Evolutionary conservation across 257 asterid genomes (phyloP).

Genomic region (Nyctanthes arbortristis): DNA sequence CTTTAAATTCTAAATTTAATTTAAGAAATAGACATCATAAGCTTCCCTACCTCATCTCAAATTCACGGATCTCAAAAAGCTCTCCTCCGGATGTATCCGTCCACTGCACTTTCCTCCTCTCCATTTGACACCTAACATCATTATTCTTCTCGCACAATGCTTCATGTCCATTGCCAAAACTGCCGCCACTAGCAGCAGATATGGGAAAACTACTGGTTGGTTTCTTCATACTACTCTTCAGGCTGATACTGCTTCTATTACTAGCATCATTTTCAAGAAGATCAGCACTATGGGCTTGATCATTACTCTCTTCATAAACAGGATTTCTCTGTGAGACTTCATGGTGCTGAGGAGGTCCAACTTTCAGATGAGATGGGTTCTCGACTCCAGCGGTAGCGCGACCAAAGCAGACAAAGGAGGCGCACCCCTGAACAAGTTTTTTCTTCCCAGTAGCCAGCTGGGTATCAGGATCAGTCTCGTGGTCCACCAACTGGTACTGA

Average conservation of each 20-base stretch:
- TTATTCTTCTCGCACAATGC: slow-evolving; percentile 32
- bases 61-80: slow-evolving; percentile 86
- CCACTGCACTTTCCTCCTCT: slow-evolving; percentile 90
- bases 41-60: slow-evolving; percentile 77
- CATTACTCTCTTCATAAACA: slow-evolving; percentile 41
- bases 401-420: slow-evolving; percentile 86
- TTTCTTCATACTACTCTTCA: slow-evolving; percentile 83
- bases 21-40: slow-evolving; percentile 17
- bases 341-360: slow-evolving; percentile 62
- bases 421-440: slow-evolving; percentile 70
- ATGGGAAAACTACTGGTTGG: slow-evolving; percentile 28
- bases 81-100: slow-evolving; percentile 83
- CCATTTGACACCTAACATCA: slow-evolving; percentile 41
- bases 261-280: slow-evolving; percentile 36
- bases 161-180: slow-evolving; percentile 33
- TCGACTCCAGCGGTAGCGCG: slow-evolving; percentile 71
- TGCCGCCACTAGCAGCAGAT: slow-evolving; percentile 28
- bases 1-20: no score
- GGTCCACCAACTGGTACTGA: slow-evolving; percentile 98
- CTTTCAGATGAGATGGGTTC: slow-evolving; percentile 70
- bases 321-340: slow-evolving; percentile 46
- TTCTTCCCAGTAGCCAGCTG: slow-evolving; percentile 94
- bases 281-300: slow-evolving; percentile 31
- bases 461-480: slow-evolving; percentile 73
- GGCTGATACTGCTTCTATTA: slow-evolving; percentile 35